Evolutionary conservation across 768 basidiomycete genomes (phyloP).

Genomic region (Auriculariales sp.): DNA sequence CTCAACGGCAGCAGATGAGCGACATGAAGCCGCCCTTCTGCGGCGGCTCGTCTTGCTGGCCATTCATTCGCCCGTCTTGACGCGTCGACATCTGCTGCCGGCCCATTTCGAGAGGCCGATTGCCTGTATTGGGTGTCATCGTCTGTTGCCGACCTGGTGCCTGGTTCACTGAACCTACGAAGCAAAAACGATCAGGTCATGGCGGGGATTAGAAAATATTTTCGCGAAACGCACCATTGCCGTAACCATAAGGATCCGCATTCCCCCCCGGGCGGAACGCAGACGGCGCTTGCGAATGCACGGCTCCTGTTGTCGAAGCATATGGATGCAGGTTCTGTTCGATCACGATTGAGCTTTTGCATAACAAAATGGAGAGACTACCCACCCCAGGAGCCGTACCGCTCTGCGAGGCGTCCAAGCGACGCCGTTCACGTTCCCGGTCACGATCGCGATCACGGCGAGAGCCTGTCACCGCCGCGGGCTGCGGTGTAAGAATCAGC

Average conservation of each 20-base stretch:
- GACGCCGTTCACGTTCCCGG: background rate
- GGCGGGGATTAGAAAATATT: background rate
- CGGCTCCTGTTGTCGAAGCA: background rate
- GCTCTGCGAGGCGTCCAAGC: background rate
- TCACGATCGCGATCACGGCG: background rate
- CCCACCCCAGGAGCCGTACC: background rate
- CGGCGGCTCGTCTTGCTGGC: background rate
- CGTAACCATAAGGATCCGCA: background rate
- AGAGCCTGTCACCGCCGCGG: background rate
- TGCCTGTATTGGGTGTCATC: background rate
- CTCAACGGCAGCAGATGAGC: background rate
- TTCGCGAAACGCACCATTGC: background rate
- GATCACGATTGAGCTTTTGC: background rate
- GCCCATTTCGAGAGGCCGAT: background rate
- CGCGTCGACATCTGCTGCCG: background rate
- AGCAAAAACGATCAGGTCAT: background rate
- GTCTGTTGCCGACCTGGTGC: background rate
- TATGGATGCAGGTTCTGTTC: background rate
- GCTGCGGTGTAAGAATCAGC: background rate
- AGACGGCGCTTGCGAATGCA: background rate
- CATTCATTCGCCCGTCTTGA: background rate
- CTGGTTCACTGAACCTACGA: background rate
- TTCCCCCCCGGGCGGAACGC: background rate
- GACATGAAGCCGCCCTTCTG: constrained; percentile 1
- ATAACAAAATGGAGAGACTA: background rate